Evolutionary conservation across 495 filamentous ascomycete species (phyloP).

Genomic region (Annulohypoxylon moriforme): DNA sequence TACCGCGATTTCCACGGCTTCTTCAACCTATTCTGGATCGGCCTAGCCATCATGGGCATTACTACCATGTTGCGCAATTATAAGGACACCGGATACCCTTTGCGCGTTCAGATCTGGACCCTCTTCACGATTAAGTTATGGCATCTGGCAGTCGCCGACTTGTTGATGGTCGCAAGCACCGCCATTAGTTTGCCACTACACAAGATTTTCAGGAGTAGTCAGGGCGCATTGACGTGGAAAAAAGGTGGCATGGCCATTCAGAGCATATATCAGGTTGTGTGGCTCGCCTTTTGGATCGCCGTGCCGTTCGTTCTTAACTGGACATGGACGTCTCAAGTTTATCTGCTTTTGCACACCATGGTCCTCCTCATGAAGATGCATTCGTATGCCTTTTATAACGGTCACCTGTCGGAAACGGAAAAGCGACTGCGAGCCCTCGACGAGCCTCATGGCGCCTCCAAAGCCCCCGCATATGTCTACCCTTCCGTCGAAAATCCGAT

Average conservation of each 20-base stretch:
- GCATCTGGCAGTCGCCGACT: slow-evolving; percentile 85
- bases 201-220: slow-evolving; percentile 65
- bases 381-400: slow-evolving; percentile 97
- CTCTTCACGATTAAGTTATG: slow-evolving; percentile 87
- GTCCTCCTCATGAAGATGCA: slow-evolving; percentile 98
- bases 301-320: slow-evolving; percentile 90
- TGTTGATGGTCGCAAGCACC: slow-evolving; percentile 83
- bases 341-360: slow-evolving; percentile 89
- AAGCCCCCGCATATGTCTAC: slow-evolving; percentile 77
- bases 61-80: slow-evolving; percentile 91
- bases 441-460: slow-evolving; percentile 74
- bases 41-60: slow-evolving; percentile 94
- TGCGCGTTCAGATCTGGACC: slow-evolving; percentile 85
- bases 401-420: slow-evolving; percentile 89
- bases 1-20: slow-evolving; percentile 96
- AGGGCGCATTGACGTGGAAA: slow-evolving; percentile 74
- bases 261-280: slow-evolving; percentile 80
- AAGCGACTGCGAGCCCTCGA: slow-evolving; percentile 83
- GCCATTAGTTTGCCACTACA: slow-evolving; percentile 80
- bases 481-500: slow-evolving; percentile 70
- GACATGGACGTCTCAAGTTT: slow-evolving; percentile 95
- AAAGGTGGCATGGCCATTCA: slow-evolving; percentile 81
- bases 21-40: slow-evolving; percentile 98
- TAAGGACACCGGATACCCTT: slow-evolving; percentile 89
- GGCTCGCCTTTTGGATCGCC: slow-evolving; percentile 86